Percentiles rank a stretch among this genome's conserved stretches.
Evolutionary conservation across 345 rosid genomes (phyloP).

Genomic region (Hypericum androsaemum): DNA sequence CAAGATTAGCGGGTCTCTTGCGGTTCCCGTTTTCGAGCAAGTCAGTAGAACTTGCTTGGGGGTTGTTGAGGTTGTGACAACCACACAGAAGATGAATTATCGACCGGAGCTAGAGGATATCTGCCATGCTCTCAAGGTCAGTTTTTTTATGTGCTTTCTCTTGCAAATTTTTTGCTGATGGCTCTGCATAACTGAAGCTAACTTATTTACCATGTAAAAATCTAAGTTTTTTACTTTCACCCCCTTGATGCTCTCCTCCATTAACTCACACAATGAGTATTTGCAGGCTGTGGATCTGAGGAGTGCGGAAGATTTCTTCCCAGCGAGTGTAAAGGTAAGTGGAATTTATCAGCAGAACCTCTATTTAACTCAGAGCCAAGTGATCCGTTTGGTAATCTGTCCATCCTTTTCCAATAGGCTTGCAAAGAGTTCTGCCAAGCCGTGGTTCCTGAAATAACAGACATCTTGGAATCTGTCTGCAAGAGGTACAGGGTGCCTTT

Average conservation of each 20-base stretch:
- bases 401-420: slow-evolving; percentile 36
- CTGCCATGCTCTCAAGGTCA: slow-evolving; percentile 93
- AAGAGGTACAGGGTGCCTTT: slow-evolving; percentile 47
- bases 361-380: slow-evolving; percentile 1
- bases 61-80: slow-evolving; percentile 80
- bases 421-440: slow-evolving; percentile 34
- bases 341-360: slow-evolving; percentile 8
- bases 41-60: slow-evolving; percentile 72
- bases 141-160: slow-evolving; percentile 23
- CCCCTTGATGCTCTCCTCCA: slow-evolving; percentile 6
- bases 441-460: slow-evolving; percentile 45
- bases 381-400: slow-evolving; percentile 4
- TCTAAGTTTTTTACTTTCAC: not conserved
- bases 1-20: slow-evolving; percentile 73
- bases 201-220: too few species aligned
- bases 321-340: slow-evolving; percentile 44
- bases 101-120: slow-evolving; percentile 61
- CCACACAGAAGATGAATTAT: slow-evolving; percentile 55
- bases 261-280: slow-evolving; percentile 13
- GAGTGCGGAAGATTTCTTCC: slow-evolving; percentile 50
- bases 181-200: not conserved
- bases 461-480: slow-evolving; percentile 52
- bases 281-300: slow-evolving; percentile 72
- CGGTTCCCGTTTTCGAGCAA: slow-evolving; percentile 73
- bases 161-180: too few species aligned